phyloP scores from a whole-genome alignment of 768 basidiomycete genomes.

The Pleurotus giganteus region DNA sequence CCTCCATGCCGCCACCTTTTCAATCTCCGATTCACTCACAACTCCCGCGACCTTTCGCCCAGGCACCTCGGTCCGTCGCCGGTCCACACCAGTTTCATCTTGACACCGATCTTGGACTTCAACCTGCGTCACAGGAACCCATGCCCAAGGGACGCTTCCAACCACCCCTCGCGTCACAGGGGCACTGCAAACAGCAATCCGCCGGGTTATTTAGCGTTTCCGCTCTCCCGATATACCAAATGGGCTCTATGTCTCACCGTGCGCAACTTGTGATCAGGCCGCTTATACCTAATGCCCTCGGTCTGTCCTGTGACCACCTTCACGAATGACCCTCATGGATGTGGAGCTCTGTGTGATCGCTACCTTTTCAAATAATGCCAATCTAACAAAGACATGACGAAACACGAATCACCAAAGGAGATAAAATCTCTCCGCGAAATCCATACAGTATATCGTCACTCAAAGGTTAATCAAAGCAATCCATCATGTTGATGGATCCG shows the following conservation, averaged over 20 bases:
- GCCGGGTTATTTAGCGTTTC: conserved; percentile 3
- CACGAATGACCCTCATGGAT: conserved; percentile 4
- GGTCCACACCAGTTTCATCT: conserved; percentile 6
- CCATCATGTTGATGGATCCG: background rate
- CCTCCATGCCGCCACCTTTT: conserved; percentile 18
- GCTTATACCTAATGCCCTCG: no score
- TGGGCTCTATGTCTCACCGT: conserved; percentile 20
- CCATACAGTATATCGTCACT: no score
- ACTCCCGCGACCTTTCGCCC: conserved; percentile 15
- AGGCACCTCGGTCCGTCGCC: conserved; percentile 11
- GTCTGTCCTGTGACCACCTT: background rate
- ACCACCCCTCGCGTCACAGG: conserved; percentile 4
- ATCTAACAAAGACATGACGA: background rate
- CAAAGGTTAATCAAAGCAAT: background rate
- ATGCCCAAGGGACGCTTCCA: background rate
- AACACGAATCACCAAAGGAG: background rate
- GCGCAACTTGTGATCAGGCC: no score
- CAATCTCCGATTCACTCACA: conserved; percentile 31
- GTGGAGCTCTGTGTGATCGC: conserved; percentile 7
- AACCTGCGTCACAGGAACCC: conserved; percentile 39
- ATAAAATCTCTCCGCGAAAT: background rate
- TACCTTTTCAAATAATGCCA: background rate
- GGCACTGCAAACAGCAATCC: conserved; percentile 1
- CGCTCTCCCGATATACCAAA: background rate
- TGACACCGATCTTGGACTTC: background rate